Percentiles rank a stretch among this genome's conserved stretches.
phyloP scores from a whole-genome alignment of 106 monocot species.

The Amphibolis antarctica region DNA sequence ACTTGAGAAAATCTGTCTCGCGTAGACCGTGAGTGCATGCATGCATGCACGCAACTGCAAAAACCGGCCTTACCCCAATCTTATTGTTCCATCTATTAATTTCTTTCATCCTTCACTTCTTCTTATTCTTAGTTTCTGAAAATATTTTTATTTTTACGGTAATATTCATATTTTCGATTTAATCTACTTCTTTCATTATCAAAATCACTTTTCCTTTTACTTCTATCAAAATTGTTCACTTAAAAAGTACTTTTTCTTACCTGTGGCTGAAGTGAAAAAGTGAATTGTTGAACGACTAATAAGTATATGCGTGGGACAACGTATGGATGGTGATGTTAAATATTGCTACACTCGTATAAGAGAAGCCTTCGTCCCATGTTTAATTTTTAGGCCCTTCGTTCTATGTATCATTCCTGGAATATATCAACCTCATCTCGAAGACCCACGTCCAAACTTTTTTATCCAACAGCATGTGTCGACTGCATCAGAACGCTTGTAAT shows the following conservation, averaged over 20 bases:
- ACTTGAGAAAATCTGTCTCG: slow-evolving; percentile 27
- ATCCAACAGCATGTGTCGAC: slow-evolving; percentile 27
- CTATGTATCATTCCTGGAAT: slow-evolving; percentile 49
- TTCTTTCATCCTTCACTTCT: slow-evolving; percentile 4
- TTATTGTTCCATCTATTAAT: background rate
- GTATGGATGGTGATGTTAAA: background rate
- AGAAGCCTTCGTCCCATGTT: background rate
- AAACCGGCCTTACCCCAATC: too few species aligned
- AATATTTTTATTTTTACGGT: too few species aligned
- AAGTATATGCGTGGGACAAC: too few species aligned
- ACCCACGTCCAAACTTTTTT: slow-evolving; percentile 38
- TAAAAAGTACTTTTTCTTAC: too few species aligned
- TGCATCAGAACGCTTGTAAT: background rate
- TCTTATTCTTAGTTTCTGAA: background rate
- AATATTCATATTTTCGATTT: too few species aligned
- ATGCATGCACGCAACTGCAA: slow-evolving; percentile 23
- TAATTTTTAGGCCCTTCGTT: slow-evolving; percentile 16
- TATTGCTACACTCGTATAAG: slow-evolving; percentile 6
- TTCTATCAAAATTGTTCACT: too few species aligned
- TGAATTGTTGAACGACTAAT: slow-evolving; percentile 1
- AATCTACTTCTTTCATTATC: too few species aligned
- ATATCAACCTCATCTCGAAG: slow-evolving; percentile 29
- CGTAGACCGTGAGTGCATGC: slow-evolving; percentile 21
- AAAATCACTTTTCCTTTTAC: too few species aligned
- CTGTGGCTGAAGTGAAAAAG: too few species aligned